Evolutionary conservation across 2,329 filamentous ascomycete species (phyloP).

Genomic region (Aspergillus felis): DNA sequence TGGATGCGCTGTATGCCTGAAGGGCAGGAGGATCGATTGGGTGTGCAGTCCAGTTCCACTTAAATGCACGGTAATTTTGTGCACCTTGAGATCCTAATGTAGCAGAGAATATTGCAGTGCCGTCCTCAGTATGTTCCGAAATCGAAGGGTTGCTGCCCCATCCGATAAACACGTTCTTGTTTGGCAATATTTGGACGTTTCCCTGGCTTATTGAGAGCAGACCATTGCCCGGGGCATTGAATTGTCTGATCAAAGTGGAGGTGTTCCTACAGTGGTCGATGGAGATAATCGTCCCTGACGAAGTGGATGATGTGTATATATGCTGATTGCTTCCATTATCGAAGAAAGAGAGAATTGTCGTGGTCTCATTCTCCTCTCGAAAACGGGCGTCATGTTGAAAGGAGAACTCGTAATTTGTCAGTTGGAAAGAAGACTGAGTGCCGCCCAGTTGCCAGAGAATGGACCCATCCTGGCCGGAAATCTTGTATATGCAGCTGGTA

Average conservation of each 20-base stretch:
- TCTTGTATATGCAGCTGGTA: constrained; percentile 24
- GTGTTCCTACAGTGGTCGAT: constrained; percentile 3
- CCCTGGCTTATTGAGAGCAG: constrained; percentile 21
- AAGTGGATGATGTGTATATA: constrained; percentile 5
- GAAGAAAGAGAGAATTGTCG: background rate
- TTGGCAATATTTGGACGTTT: constrained; percentile 24
- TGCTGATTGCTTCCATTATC: background rate
- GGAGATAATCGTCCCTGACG: constrained; percentile 16
- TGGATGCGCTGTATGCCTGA: constrained; percentile 36
- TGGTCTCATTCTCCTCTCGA: background rate
- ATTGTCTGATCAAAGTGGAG: background rate
- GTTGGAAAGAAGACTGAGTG: constrained; percentile 10
- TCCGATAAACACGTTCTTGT: constrained; percentile 24
- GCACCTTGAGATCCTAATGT: constrained; percentile 27
- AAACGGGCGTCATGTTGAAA: constrained; percentile 21
- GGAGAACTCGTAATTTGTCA: constrained; percentile 35
- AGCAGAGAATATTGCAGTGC: constrained; percentile 32
- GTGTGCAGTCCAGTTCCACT: constrained; percentile 35
- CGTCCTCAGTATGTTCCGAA: constrained; percentile 22
- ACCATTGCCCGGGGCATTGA: constrained; percentile 16
- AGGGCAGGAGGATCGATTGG: constrained; percentile 30
- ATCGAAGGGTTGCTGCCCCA: constrained; percentile 25
- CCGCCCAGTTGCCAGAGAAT: constrained; percentile 28
- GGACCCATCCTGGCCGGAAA: constrained; percentile 22
- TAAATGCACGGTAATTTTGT: constrained; percentile 35